Conservation (phyloP, 164 flowering plant genomes). For the Piper betle region DNA sequence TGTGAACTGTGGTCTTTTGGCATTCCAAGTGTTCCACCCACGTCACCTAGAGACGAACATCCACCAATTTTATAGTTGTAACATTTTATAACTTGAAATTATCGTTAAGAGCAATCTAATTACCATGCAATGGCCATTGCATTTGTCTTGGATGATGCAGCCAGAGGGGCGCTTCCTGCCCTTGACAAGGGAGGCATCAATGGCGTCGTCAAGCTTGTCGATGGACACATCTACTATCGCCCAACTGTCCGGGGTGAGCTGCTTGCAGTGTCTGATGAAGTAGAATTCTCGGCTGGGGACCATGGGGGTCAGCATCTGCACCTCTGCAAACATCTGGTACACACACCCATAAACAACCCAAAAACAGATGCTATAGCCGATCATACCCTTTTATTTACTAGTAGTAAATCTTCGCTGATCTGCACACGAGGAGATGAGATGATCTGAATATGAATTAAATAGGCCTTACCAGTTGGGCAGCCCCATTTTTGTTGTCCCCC, state of each 20-base stretch:
- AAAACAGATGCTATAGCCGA: not conserved
- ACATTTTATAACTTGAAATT: not conserved
- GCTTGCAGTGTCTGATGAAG: constrained; percentile 68
- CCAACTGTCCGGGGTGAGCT: constrained; percentile 66
- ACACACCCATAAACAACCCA: not conserved
- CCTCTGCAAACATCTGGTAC: constrained; percentile 83
- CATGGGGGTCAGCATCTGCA: constrained; percentile 92
- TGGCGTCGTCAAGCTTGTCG: constrained; percentile 62
- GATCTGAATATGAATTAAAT: not conserved
- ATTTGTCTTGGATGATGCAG: constrained; percentile 84
- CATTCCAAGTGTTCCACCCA: constrained; percentile 94
- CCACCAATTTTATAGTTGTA: not conserved
- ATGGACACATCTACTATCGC: constrained; percentile 88
- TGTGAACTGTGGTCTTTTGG: constrained; percentile 51
- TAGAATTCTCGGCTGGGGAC: constrained; percentile 88
- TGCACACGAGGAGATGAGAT: not conserved
- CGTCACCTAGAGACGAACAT: constrained; percentile 37
- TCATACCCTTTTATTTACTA: no score
- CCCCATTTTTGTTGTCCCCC: constrained; percentile 53
- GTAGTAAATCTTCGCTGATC: not conserved
- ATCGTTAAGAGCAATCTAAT: no score
- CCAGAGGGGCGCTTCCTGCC: constrained; percentile 91
- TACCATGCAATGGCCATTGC: constrained; percentile 95
- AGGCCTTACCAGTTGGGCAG: constrained; percentile 61
- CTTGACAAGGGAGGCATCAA: constrained; percentile 58